Conservation (phyloP, 345 rosid genomes). For the Gossypium raimondii region DNA sequence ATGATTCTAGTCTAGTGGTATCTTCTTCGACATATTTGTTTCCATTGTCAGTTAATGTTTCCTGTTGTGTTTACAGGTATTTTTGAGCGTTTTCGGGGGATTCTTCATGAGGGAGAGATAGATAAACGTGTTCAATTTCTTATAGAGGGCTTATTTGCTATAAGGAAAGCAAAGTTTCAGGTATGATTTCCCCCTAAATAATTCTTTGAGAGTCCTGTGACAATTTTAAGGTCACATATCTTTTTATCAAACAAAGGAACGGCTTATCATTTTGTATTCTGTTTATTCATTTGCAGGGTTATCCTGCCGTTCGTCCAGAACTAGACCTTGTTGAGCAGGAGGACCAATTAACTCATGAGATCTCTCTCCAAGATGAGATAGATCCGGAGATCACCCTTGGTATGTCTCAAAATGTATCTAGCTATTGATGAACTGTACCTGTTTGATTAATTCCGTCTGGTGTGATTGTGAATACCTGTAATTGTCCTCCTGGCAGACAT, state of each 20-base stretch:
- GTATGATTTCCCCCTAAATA: slow-evolving; percentile 23
- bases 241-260: neutral
- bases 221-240: neutral
- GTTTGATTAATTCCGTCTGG: slow-evolving; percentile 4
- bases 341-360: slow-evolving; percentile 80
- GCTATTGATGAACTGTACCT: neutral
- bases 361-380: slow-evolving; percentile 71
- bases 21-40: neutral
- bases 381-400: slow-evolving; percentile 77
- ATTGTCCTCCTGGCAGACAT: slow-evolving; percentile 44
- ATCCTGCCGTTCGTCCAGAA: slow-evolving; percentile 93
- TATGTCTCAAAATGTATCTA: slow-evolving; percentile 30
- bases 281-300: slow-evolving; percentile 50
- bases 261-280: slow-evolving; percentile 7
- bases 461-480: slow-evolving; percentile 11
- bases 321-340: slow-evolving; percentile 85
- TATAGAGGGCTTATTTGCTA: slow-evolving; percentile 84
- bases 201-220: neutral
- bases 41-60: neutral
- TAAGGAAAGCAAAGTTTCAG: slow-evolving; percentile 91
- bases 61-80: slow-evolving; percentile 49
- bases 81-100: slow-evolving; percentile 91
- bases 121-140: slow-evolving; percentile 88
- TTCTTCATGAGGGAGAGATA: slow-evolving; percentile 95
- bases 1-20: neutral